phyloP scores from a whole-genome alignment of 2,329 filamentous ascomycete genomes.

The Trichoderma citrinoviride region DNA sequence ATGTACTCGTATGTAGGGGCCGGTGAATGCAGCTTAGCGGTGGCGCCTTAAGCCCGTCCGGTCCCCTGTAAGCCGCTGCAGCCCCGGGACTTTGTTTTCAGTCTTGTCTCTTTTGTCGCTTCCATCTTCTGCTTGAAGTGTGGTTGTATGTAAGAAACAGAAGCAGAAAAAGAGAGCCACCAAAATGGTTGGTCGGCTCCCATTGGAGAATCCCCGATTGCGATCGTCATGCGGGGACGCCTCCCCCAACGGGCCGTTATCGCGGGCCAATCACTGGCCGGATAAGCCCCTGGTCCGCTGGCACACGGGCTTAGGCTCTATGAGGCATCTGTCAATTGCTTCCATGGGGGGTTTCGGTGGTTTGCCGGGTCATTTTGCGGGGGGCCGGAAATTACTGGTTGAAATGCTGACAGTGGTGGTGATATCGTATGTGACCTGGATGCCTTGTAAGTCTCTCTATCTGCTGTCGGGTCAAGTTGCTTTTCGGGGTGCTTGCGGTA shows the following conservation, averaged over 20 bases:
- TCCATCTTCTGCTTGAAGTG: background rate
- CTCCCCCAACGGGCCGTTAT: slow-evolving; percentile 15
- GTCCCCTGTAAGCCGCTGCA: background rate
- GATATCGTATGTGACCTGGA: too few species aligned
- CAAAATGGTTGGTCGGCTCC: background rate
- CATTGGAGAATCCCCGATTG: slow-evolving; percentile 16
- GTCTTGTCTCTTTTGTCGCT: background rate
- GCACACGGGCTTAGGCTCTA: background rate
- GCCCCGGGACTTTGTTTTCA: background rate
- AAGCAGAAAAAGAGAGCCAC: too few species aligned
- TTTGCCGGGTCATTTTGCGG: slow-evolving; percentile 20
- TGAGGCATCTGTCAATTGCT: slow-evolving; percentile 15
- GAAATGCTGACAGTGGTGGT: too few species aligned
- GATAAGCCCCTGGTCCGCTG: slow-evolving; percentile 3
- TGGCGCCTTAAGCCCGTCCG: background rate
- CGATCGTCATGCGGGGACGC: slow-evolving; percentile 19
- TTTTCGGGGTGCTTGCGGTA: too few species aligned
- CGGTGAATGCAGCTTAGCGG: background rate
- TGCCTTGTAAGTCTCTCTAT: too few species aligned
- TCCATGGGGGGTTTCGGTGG: slow-evolving; percentile 1
- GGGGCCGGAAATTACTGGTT: background rate
- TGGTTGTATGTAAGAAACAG: background rate
- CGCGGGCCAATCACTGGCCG: slow-evolving; percentile 10
- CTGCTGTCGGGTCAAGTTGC: too few species aligned
- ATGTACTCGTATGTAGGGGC: too few species aligned